phyloP scores from a whole-genome alignment of 768 basidiomycete genomes.

The Galerina sulciceps region DNA sequence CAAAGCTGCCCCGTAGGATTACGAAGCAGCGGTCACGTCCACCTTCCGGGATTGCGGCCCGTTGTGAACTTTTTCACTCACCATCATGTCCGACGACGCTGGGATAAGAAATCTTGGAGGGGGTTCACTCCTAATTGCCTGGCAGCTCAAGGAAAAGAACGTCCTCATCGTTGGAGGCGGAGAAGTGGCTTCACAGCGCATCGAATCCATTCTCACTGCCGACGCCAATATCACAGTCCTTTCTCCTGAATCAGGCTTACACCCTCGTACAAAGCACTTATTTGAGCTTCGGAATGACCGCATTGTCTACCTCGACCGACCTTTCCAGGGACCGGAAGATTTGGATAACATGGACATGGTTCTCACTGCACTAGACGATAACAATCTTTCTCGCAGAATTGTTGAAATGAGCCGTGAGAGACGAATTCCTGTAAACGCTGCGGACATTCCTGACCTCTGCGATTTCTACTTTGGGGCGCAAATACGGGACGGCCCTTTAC shows the following conservation, averaged over 20 bases:
- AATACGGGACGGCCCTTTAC: slow-evolving; percentile 87
- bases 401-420: slow-evolving; percentile 66
- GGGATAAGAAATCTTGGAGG: slow-evolving; percentile 42
- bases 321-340: slow-evolving; percentile 68
- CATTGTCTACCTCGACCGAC: slow-evolving; percentile 74
- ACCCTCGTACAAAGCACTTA: slow-evolving; percentile 57
- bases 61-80: slow-evolving; percentile 4
- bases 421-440: slow-evolving; percentile 90
- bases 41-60: not conserved
- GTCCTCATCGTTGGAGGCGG: slow-evolving; percentile 96
- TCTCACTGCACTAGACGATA: slow-evolving; percentile 91
- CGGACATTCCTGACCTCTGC: slow-evolving; percentile 93
- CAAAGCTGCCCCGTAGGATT: not conserved
- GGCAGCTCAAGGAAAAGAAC: slow-evolving; percentile 83
- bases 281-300: slow-evolving; percentile 51
- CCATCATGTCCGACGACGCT: slow-evolving; percentile 19
- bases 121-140: slow-evolving; percentile 87
- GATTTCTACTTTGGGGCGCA: slow-evolving; percentile 99
- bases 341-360: slow-evolving; percentile 81
- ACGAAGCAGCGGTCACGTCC: slow-evolving; percentile 2
- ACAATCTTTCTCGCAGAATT: slow-evolving; percentile 71
- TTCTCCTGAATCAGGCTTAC: slow-evolving; percentile 69
- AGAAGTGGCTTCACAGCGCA: slow-evolving; percentile 85
- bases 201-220: slow-evolving; percentile 83
- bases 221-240: slow-evolving; percentile 82